Conservation (phyloP, 805 yeast genomes). For the Starmerella apicola region DNA sequence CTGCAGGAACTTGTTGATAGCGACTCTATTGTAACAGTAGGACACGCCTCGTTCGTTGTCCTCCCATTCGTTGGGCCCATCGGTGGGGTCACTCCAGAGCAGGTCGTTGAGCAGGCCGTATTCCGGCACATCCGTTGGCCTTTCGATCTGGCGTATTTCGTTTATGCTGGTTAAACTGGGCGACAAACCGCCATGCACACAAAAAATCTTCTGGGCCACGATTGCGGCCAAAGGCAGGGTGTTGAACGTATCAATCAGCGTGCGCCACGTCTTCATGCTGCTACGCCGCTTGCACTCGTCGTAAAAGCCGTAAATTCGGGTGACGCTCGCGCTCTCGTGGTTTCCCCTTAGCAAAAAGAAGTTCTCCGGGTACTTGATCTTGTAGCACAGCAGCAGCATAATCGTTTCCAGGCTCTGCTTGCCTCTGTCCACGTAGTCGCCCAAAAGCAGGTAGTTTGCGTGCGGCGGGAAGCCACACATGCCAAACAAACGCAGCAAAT, state of each 20-base stretch:
- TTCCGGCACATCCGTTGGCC: conserved; percentile 83
- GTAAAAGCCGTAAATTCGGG: conserved; percentile 92
- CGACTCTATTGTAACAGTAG: conserved; percentile 66
- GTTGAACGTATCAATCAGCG: conserved; percentile 87
- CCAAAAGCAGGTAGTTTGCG: conserved; percentile 80
- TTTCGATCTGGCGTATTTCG: conserved; percentile 58
- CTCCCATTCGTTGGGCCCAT: conserved; percentile 73
- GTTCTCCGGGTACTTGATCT: conserved; percentile 93
- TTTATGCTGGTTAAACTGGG: conserved; percentile 64
- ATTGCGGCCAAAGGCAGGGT: conserved; percentile 91
- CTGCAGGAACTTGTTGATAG: conserved; percentile 62
- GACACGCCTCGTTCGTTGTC: conserved; percentile 79
- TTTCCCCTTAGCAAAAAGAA: conserved; percentile 87
- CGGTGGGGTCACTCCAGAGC: conserved; percentile 79
- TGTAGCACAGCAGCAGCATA: conserved; percentile 73
- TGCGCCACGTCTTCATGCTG: conserved; percentile 85
- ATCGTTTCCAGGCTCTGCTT: conserved; percentile 93
- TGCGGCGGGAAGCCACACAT: conserved; percentile 96
- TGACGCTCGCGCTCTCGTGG: conserved; percentile 95
- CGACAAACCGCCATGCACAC: conserved; percentile 75
- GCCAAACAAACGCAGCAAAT: conserved; percentile 77
- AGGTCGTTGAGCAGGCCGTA: conserved; percentile 66
- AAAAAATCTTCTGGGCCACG: conserved; percentile 88
- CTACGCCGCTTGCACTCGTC: conserved; percentile 96
- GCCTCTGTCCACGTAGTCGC: conserved; percentile 97